Percentiles rank a stretch among this genome's conserved stretches.
These are phyloP conservation scores for Coniochaeta sp. DNA, from an alignment of 2,329 filamentous ascomycete genomes.

Conservation along the genomic window DNA sequence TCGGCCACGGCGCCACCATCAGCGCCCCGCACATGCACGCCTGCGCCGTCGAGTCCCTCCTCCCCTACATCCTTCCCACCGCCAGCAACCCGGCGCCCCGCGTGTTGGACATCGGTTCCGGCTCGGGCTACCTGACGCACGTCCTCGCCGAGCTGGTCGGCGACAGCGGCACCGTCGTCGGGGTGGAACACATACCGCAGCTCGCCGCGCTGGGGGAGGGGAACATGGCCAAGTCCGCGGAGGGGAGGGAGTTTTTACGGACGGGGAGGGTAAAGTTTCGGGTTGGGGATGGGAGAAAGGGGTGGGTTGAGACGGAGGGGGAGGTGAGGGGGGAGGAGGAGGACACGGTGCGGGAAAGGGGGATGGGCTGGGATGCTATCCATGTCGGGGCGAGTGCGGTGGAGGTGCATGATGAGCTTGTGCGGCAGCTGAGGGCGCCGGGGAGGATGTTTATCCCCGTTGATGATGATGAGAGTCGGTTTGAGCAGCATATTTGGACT, in stretches of 20 bases:
- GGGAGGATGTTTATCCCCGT: constrained; percentile 79
- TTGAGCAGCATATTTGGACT: constrained; percentile 62
- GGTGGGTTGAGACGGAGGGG: constrained; percentile 36
- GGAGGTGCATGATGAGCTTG: constrained; percentile 62
- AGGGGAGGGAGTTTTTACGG: constrained; percentile 54
- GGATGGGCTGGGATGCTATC: constrained; percentile 76
- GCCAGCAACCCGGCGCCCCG: constrained; percentile 31
- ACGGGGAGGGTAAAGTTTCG: constrained; percentile 64
- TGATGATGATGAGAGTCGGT: constrained; percentile 38
- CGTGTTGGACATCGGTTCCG: constrained; percentile 68
- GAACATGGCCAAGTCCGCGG: constrained; percentile 59
- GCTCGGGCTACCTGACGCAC: constrained; percentile 80
- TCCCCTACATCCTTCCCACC: constrained; percentile 34
- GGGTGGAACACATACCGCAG: constrained; percentile 65
- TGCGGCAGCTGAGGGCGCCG: constrained; percentile 71
- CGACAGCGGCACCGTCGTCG: constrained; percentile 48
- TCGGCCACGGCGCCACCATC: constrained; percentile 50
- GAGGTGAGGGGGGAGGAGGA: constrained; percentile 28
- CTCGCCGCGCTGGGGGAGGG: constrained; percentile 54
- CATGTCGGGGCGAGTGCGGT: constrained; percentile 86
- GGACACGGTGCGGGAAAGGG: constrained; percentile 38
- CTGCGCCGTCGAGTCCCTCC: constrained; percentile 41
- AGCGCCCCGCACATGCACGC: constrained; percentile 58
- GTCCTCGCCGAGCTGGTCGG: constrained; percentile 74
- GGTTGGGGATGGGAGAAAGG: constrained; percentile 65